Base-by-base conservation (phyloP, 208 protist genomes). In the Wallacemonas collosoma region DNA sequence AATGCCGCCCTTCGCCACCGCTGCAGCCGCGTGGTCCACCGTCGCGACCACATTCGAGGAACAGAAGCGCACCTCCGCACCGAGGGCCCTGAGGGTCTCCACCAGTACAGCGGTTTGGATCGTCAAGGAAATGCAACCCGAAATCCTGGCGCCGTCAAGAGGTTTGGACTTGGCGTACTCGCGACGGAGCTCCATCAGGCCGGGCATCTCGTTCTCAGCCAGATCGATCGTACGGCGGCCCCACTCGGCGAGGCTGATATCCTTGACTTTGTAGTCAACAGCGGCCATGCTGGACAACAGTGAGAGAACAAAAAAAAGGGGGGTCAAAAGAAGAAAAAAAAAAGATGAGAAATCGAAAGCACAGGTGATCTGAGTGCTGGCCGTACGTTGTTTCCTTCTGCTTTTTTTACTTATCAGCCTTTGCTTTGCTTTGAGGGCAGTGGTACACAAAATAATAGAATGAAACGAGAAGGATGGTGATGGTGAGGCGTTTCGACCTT, bases 21-120 rank as follows among this genome's bases (percentile, higher is more conserved):
- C 91, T 17, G 91, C 87, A 11, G 91, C 89, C 60, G 91, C 91
- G 80, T 93, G 84, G 68, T 94, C 92, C 86, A 99, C 98, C 41
- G 99, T 99, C 48, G 98, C 99, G 97, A 99, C 99, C 79, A 99
- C 99, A 96, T 99, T 99, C 91, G 97, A 99, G 7, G 93, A 98
- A 63, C 82, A 90, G 97, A 97, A 99, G 70, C 98, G 88, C 66
- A 99, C 87, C 77, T 99, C 86, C 44, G 99, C 99, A 70, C 99
- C 99, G 67, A 99, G 91, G n/a, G 77, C 89, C 48, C 79, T 76
- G 50, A 99, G 96, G 43, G 99, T 99, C 89, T 99, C 98, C 81
- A 99, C 99, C n/a, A 99, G 94, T 39, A 99, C 98, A 53, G 98
- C 99, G 56, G 99, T 99, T 94, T 99, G 98, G 73, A 99, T 95